Conservation (phyloP, 495 filamentous ascomycete species). For the Podospora comata region DNA sequence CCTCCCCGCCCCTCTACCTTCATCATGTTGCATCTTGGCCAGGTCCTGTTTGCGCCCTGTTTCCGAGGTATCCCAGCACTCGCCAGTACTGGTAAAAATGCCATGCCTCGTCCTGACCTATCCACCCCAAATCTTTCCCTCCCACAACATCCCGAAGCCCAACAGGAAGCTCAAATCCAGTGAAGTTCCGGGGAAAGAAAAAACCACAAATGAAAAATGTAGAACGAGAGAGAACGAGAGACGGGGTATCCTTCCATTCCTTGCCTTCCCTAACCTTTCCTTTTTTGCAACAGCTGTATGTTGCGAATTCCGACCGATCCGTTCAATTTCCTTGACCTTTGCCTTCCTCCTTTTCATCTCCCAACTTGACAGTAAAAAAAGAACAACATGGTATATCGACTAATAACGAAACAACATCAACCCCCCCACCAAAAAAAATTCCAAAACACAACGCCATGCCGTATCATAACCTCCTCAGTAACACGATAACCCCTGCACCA, state of each 20-base stretch:
- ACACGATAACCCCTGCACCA: neutral
- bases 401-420: neutral
- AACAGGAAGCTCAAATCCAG: neutral
- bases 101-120: too few relatives aligned
- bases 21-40: neutral
- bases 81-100: neutral
- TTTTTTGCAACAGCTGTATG: neutral
- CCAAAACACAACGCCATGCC: neutral
- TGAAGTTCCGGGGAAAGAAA: neutral
- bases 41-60: neutral
- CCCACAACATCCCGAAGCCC: too few relatives aligned
- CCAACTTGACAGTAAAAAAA: neutral
- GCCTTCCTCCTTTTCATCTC: neutral
- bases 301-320: neutral
- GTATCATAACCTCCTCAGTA: neutral
- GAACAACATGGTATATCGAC: neutral
- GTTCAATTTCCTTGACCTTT: neutral
- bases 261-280: neutral
- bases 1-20: neutral
- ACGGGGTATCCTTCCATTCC: neutral
- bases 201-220: neutral
- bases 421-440: neutral
- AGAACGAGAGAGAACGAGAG: neutral
- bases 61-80: neutral
- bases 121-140: too few relatives aligned